A percentile compares a stretch with the other conserved stretches of the same genome.
phyloP scores from a whole-genome alignment of 1,284 basidiomycete genomes.

The Papiliotrema terrestris region DNA sequence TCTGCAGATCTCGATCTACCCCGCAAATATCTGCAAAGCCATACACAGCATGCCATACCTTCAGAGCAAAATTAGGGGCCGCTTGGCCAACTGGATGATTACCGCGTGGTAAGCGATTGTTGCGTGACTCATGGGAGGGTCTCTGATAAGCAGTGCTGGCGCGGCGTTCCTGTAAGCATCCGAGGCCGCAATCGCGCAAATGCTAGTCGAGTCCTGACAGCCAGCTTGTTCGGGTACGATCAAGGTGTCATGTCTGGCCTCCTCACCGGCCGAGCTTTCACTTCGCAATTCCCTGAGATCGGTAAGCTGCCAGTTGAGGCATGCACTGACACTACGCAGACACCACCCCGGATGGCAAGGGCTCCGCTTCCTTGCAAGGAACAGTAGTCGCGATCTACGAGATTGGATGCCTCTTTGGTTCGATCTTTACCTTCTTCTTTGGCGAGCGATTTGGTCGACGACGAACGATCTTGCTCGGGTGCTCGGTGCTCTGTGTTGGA shows the following conservation, averaged over 20 bases:
- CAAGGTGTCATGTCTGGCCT: conserved; percentile 50
- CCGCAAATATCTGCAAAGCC: too few species aligned
- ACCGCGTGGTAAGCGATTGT: conserved; percentile 13
- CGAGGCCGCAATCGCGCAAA: too few species aligned
- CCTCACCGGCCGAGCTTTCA: conserved; percentile 27
- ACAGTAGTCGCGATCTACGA: conserved; percentile 43
- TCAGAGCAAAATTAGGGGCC: too few species aligned
- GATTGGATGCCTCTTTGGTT: conserved; percentile 37
- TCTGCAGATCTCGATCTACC: too few species aligned
- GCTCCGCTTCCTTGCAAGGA: conserved; percentile 29
- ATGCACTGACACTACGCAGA: conserved; percentile 3
- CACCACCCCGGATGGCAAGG: conserved; percentile 8
- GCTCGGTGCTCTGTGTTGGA: conserved; percentile 41
- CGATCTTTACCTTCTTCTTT: conserved; percentile 27
- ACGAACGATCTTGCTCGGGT: conserved; percentile 29
- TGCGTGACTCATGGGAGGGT: too few species aligned
- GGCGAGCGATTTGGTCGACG: conserved; percentile 37
- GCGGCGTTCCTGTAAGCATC: conserved; percentile 12
- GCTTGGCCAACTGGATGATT: conserved; percentile 15
- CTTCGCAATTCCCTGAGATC: conserved; percentile 19
- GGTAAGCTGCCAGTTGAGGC: conserved; percentile 2
- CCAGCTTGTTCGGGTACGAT: conserved; percentile 46
- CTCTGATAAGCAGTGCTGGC: conserved; percentile 4
- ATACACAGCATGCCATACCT: conserved; percentile 7
- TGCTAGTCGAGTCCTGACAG: too few species aligned